Conservation (phyloP, 2,329 filamentous ascomycete genomes). For the Fusarium camptoceras region DNA sequence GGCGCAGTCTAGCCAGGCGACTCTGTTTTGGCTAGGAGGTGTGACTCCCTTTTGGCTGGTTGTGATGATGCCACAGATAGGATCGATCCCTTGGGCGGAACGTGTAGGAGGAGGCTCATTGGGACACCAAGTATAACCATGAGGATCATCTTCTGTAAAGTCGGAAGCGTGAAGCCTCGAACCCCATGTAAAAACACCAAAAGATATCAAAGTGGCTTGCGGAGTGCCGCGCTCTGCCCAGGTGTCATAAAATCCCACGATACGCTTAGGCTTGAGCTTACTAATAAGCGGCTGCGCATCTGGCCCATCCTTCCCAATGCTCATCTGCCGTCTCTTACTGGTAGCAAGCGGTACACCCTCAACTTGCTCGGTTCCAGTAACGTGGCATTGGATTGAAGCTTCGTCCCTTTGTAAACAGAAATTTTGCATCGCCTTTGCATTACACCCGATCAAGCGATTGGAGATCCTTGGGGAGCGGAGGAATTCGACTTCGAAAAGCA, state of each 20-base stretch:
- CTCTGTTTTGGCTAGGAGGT: background rate
- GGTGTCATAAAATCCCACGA: background rate
- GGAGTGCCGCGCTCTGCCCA: background rate
- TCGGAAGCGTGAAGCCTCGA: background rate
- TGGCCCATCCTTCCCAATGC: background rate
- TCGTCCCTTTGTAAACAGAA: background rate
- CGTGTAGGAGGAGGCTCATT: too few relatives aligned
- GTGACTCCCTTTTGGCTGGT: background rate
- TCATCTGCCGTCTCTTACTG: background rate
- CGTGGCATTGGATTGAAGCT: background rate
- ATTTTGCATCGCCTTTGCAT: background rate
- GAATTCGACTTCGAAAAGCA: background rate
- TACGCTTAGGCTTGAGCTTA: background rate
- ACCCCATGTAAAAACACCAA: background rate
- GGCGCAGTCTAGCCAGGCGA: background rate
- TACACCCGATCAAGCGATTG: background rate
- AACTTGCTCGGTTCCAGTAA: background rate
- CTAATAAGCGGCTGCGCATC: background rate
- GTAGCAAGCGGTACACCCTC: background rate
- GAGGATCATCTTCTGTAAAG: background rate
- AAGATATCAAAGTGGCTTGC: background rate
- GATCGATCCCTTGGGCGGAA: background rate
- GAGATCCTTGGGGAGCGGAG: background rate
- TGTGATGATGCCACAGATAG: background rate
- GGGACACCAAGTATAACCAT: background rate